phyloP scores from a whole-genome alignment of 1,284 basidiomycete genomes.

The Apiotrichum sp. region DNA sequence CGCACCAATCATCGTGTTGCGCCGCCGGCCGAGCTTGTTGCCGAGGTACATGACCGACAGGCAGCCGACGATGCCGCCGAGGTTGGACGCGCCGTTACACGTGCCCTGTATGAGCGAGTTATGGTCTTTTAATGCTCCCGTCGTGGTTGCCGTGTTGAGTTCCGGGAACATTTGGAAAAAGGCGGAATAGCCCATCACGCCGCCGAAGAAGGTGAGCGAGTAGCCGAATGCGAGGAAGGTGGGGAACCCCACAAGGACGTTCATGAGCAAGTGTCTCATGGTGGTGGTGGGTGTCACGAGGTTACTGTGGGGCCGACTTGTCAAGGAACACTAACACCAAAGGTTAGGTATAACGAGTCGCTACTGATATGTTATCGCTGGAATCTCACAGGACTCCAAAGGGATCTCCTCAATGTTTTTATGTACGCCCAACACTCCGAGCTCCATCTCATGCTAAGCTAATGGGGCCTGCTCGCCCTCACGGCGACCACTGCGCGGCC shows the following conservation, averaged over 20 bases:
- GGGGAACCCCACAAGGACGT: constrained; percentile 25
- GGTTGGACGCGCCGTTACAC: constrained; percentile 35
- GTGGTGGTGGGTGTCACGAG: background rate
- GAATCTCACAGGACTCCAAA: too few relatives aligned
- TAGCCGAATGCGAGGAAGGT: constrained; percentile 30
- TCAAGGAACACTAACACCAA: too few relatives aligned
- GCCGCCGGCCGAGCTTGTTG: constrained; percentile 39
- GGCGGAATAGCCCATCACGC: constrained; percentile 20
- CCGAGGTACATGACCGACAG: constrained; percentile 39
- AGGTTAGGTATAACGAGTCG: too few relatives aligned
- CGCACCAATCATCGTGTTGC: constrained; percentile 27
- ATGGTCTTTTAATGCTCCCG: constrained; percentile 21
- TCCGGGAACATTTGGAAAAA: constrained; percentile 24
- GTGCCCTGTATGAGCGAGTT: constrained; percentile 36
- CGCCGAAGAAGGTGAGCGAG: constrained; percentile 22
- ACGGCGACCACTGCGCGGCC: too few relatives aligned
- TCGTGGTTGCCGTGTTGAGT: constrained; percentile 23
- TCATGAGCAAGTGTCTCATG: constrained; percentile 20
- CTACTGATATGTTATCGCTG: too few relatives aligned
- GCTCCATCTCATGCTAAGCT: too few relatives aligned
- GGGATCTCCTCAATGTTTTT: too few relatives aligned
- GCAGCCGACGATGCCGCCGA: constrained; percentile 41
- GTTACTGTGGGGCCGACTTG: too few relatives aligned
- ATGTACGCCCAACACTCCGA: too few relatives aligned
- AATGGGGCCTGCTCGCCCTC: too few relatives aligned